These are phyloP conservation scores for Taphrina deformans DNA, from an alignment of 1,139 yeast genomes.

Conservation along the genomic window DNA sequence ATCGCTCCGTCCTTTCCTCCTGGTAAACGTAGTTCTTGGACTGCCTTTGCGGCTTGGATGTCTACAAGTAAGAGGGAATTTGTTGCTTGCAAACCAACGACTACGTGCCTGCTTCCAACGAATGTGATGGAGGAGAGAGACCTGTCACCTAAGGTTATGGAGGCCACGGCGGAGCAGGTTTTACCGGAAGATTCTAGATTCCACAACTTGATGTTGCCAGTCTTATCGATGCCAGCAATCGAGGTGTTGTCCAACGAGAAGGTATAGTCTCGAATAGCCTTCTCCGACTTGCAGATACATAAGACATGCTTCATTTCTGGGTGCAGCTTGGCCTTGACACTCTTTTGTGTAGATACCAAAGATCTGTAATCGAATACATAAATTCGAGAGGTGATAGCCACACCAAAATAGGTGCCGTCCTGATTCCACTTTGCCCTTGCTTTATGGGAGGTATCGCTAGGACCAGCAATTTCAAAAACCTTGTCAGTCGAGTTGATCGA, in stretches of 20 bases:
- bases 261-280: constrained; percentile 11
- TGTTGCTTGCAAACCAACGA: not conserved
- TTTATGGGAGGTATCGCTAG: constrained; percentile 9
- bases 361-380: constrained; percentile 4
- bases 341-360: not conserved
- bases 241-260: constrained; percentile 12
- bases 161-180: not conserved
- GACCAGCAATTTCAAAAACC: constrained; percentile 10
- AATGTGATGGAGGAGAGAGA: not conserved
- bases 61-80: constrained; percentile 6
- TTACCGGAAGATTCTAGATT: constrained; percentile 1
- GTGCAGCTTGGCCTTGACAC: constrained; percentile 3
- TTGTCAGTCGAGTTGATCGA: not conserved
- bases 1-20: not conserved
- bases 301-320: constrained; percentile 4
- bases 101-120: constrained; percentile 1
- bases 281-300: constrained; percentile 20
- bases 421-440: constrained; percentile 18
- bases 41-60: constrained; percentile 6
- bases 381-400: constrained; percentile 10
- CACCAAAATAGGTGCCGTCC: constrained; percentile 15
- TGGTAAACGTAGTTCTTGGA: constrained; percentile 5
- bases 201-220: constrained; percentile 16
- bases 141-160: constrained; percentile 4
- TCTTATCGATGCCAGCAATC: constrained; percentile 11